Base-by-base conservation (phyloP, 495 filamentous ascomycete genomes). In the Patellaria atrata region DNA sequence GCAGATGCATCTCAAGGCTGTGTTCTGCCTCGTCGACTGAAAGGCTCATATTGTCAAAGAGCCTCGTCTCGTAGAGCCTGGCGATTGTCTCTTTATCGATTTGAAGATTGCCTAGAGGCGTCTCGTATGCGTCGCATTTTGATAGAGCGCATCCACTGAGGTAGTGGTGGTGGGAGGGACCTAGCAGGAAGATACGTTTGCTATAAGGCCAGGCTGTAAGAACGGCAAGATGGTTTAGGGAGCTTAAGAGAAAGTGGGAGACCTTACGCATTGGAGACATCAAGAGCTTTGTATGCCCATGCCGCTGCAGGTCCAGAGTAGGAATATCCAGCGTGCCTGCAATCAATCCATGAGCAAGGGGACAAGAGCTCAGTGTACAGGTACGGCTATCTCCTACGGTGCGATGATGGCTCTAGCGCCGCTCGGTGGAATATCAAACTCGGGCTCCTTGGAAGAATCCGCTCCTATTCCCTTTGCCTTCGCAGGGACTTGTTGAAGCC, bases 1-100 rank as follows among this genome's bases (percentile, higher is more conserved):
- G 89, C 0, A 94, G 64, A 45, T 99, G 89, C 75, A 96, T 92
- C 58, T 96, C 91, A 16, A 96, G 73, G 33, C 82, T 93, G 58
- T 99, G 89, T 55, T 99, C 89, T 21, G 72, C 76, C 41, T 86
- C 77, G 45, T 99, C 89, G 7, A 71, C 61, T 3, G 63, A 55
- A 18, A 51, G 52, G 1, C 71, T 67, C 69, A 94, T 86, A n/a
- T 65, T 69, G n/a, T 73, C 67, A 53, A 94, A 92, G 31, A 62
- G 60, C 12, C 68, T 67, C 6, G 73, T 77, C 3, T 60, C 45
- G 22, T 67, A 62, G 11, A 96, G 71, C 44, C 70, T 56, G 27
- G 67, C 40, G 21, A 85, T 73, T 5, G 74, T 72, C 6, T 62
- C 62, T 15, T 55, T 65, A 56, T 96, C 91, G 12, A 94, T 66